phyloP scores from a whole-genome alignment of 495 filamentous ascomycete species.

The Parmelia sp. region DNA sequence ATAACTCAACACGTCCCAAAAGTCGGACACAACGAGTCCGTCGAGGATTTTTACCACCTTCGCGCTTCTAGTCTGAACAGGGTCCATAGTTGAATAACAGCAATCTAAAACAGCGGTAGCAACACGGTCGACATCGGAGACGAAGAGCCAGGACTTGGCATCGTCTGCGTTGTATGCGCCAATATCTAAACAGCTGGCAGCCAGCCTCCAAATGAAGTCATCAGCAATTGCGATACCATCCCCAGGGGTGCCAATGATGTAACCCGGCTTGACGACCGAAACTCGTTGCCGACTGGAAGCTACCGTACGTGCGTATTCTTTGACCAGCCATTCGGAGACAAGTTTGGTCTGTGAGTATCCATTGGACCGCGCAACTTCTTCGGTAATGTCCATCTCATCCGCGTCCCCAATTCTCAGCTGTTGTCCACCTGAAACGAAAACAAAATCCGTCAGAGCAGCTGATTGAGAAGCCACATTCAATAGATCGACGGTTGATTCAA shows the following conservation, averaged over 20 bases:
- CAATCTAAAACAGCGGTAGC: constrained; percentile 19
- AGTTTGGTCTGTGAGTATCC: constrained; percentile 35
- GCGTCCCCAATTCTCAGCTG: constrained; percentile 15
- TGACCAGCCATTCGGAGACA: constrained; percentile 27
- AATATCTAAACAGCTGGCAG: constrained; percentile 17
- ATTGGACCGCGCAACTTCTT: constrained; percentile 13
- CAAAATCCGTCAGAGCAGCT: constrained; percentile 12
- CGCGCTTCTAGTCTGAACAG: not conserved
- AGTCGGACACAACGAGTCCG: constrained; percentile 24
- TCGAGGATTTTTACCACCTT: constrained; percentile 25
- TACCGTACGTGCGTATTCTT: constrained; percentile 15
- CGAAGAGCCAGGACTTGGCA: constrained; percentile 25
- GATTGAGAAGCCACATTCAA: constrained; percentile 18
- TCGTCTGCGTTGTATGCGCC: constrained; percentile 22
- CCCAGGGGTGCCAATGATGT: constrained; percentile 27
- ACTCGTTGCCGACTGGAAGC: constrained; percentile 3
- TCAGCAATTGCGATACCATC: constrained; percentile 25
- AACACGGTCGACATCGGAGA: constrained; percentile 27
- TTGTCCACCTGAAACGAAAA: constrained; percentile 31
- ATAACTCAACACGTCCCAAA: constrained; percentile 27
- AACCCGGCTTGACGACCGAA: constrained; percentile 29
- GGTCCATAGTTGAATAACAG: not conserved
- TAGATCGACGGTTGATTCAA: constrained; percentile 27
- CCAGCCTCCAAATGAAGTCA: constrained; percentile 30
- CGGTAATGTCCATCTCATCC: constrained; percentile 9